Base-by-base conservation (phyloP, 1,139 yeast genomes). In the Blastobotrys niveus region DNA sequence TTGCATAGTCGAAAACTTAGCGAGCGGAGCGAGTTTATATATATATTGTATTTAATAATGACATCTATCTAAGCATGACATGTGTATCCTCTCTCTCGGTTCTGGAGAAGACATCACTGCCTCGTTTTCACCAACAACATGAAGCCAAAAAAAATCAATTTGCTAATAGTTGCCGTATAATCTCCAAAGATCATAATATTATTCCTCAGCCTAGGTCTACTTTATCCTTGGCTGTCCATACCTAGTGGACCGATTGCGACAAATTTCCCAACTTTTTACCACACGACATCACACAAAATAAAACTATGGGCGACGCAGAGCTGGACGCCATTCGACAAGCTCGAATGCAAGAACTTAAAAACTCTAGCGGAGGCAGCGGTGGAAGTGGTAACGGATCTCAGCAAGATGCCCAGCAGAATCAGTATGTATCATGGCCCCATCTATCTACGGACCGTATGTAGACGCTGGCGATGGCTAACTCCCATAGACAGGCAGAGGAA, bases 261-360 rank as follows among this genome's bases (percentile, higher is more conserved):
- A n/a, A n/a, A n/a, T n/a, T n/a, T n/a, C n/a, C n/a, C n/a, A n/a
- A n/a, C n/a, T n/a, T n/a, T n/a, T n/a, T 29, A 9, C 15, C n/a
- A 9, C 27, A 14, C 37, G 14, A 34, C 30, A 34, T 14, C 38
- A 34, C 38, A 24, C 10, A 24, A 29, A 3, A 14, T 7, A 15
- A 22, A 27, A 42, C 1, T 15, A 60, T 61, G 64, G 64, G 80
- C 56, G 96, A 88, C 64, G 68, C 83, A 25, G 97, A 89, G 63
- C 68, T 89, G 49, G 80, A 82, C 55, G 96, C 96, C 19, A 84
- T 89, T 51, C 75, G 96, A 57, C 84, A 86, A 42, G 96, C 96
- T 12, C 76, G 96, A 53, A 65, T 89, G 53, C 81, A 84, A 12
- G 95, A 88, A 63, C 71, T 89, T 52, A 94, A 85, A 58, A 74